phyloP scores from a whole-genome alignment of 768 basidiomycete species.

The Suillus clintonianus region DNA sequence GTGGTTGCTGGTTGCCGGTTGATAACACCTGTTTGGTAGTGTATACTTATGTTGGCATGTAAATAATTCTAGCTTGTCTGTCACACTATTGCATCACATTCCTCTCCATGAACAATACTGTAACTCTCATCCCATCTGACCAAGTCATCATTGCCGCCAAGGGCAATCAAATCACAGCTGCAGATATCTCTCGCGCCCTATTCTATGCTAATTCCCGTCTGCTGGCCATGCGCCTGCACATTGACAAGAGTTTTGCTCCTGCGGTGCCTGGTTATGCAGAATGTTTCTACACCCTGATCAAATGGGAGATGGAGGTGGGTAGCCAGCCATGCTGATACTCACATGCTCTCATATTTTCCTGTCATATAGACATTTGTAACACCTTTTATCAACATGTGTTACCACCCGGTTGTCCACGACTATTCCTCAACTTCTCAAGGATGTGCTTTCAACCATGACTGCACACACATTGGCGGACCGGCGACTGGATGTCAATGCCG shows the following conservation, averaged over 20 bases:
- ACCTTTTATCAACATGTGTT: not conserved
- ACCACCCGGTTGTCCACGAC: not conserved
- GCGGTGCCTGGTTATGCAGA: not conserved
- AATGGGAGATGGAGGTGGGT: not conserved
- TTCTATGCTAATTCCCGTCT: not conserved
- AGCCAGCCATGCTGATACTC: not conserved
- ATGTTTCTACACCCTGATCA: not conserved
- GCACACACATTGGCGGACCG: not conserved
- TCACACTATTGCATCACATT: too few relatives aligned
- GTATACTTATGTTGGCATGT: too few relatives aligned
- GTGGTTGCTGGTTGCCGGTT: too few relatives aligned
- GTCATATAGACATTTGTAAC: not conserved
- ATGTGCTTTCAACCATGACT: not conserved
- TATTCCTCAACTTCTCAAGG: not conserved
- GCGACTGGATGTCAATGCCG: not conserved
- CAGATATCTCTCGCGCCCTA: not conserved
- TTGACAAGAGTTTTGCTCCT: not conserved
- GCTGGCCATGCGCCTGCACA: not conserved
- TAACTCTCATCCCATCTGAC: too few relatives aligned
- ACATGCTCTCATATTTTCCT: not conserved
- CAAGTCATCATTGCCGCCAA: too few relatives aligned
- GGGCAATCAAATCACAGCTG: not conserved
- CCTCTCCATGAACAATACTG: too few relatives aligned
- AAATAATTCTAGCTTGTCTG: too few relatives aligned
- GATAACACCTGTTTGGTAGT: too few relatives aligned